phyloP scores from a whole-genome alignment of 108 stramenopile species.

The Cylindrotheca closterium region DNA sequence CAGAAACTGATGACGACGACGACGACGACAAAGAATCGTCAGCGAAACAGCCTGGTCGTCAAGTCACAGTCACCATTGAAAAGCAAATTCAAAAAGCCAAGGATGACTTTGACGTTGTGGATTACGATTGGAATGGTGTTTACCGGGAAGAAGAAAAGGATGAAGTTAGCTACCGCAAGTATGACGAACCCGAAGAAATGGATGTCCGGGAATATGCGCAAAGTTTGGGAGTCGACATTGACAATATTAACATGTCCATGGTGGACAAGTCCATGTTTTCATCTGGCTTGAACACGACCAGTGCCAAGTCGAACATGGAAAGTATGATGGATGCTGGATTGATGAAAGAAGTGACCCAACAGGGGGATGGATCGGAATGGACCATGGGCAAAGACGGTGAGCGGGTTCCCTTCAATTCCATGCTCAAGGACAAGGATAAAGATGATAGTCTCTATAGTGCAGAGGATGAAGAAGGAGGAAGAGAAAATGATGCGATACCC shows the following conservation, averaged over 20 bases:
- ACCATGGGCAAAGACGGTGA: constrained; percentile 36
- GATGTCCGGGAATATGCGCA: constrained; percentile 80
- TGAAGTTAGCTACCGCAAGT: constrained; percentile 64
- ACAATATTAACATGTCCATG: constrained; percentile 84
- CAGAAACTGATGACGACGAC: background rate
- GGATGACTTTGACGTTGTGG: constrained; percentile 64
- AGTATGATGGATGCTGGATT: constrained; percentile 56
- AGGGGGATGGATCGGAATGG: constrained; percentile 73
- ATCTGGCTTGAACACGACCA: constrained; percentile 66
- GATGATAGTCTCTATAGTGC: constrained; percentile 30
- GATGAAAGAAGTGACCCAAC: constrained; percentile 70
- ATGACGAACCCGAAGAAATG: constrained; percentile 76
- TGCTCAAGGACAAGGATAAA: constrained; percentile 38
- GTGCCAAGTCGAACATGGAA: constrained; percentile 47
- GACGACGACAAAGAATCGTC: constrained; percentile 5
- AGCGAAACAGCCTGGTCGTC: constrained; percentile 17
- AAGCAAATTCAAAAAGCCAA: constrained; percentile 45
- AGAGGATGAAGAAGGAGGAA: background rate
- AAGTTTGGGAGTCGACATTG: constrained; percentile 83
- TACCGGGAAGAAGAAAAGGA: constrained; percentile 65
- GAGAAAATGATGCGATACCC: constrained; percentile 25
- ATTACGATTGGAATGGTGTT: constrained; percentile 85
- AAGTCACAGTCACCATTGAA: constrained; percentile 71
- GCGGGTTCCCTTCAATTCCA: constrained; percentile 35
- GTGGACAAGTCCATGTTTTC: constrained; percentile 87